Evolutionary conservation across 2,329 filamentous ascomycete species (phyloP), one percentile per base, ranked within the genome.

Genomic region (Alternaria sp.): DNA sequence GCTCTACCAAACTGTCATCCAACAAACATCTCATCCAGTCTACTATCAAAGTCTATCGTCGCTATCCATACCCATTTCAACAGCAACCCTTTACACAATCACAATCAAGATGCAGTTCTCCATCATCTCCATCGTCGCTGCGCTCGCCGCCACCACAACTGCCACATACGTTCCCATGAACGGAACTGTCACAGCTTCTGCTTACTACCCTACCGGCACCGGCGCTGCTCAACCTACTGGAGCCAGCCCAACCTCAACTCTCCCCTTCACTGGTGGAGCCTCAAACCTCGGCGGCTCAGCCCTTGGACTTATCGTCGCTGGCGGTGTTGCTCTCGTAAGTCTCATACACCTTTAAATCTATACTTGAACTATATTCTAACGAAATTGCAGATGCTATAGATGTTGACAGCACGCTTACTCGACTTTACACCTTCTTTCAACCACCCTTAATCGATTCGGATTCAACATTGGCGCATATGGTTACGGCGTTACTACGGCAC

Each of bases 241-340:
- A 46, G 32, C 54, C 12, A 65, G 47, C 56, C 63, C 68, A 17
- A 68, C 66, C 19, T 67, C 68, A 9, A 67, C 62, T 11, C 56
- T 63, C 10, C 74, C 76, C 28, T 78, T 77, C 63, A 68, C 68
- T 23, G 75, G 75, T 50, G 76, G 67, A 23, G 75, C 72, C 15
- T 57, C 64, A 25, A 67, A 68, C 54, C 57, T 72, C 36, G 67
- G 71, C n/a, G 71, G 75, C 44, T 73, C 70, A 12, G 72, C 70
- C 43, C 54, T 78, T 43, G 75, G 72, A n/a, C 50, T 73, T 30
- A 28, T 78, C 44, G 57, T 77, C 30, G 71, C 69, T 47, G 77
- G 76, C 7, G 77, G 73, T 69, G 76, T 75, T 65, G 77, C 74
- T 59, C 25, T 79, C 57, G 71, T 77, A 64, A 64, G 66, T 65